Conservation (phyloP, 2,329 filamentous ascomycete species). For the Trichophyton simii region DNA sequence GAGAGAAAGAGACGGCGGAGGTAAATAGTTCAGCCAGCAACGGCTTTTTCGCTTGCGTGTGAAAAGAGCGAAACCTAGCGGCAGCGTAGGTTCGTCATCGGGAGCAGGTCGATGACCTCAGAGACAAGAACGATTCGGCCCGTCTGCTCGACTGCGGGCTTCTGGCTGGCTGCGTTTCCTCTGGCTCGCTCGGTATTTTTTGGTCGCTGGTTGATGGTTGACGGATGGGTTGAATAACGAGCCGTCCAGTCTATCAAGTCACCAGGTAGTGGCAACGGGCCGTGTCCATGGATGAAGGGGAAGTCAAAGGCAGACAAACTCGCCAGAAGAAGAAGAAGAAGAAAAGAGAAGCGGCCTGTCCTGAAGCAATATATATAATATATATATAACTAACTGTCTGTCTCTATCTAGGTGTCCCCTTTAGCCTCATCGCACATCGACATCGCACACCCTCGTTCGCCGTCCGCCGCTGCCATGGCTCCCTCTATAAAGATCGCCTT, state of each 20-base stretch:
- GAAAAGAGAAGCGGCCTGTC: not conserved
- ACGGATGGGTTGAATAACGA: not conserved
- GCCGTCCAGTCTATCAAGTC: not conserved
- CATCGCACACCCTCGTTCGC: not conserved
- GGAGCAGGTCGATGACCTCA: not conserved
- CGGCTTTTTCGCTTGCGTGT: not conserved
- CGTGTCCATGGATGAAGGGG: not conserved
- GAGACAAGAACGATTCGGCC: not conserved
- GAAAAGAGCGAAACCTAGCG: not conserved
- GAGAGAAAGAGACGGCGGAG: not conserved
- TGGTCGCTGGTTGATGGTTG: not conserved
- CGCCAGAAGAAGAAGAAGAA: not conserved
- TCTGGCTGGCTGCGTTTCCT: not conserved
- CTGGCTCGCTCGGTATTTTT: not conserved
- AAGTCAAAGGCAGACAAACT: not conserved
- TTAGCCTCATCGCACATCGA: not conserved
- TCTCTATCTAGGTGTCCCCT: not conserved
- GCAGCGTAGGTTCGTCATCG: not conserved
- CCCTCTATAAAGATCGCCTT: not conserved
- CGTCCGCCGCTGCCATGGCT: not conserved
- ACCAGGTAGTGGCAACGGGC: slow-evolving; percentile 1
- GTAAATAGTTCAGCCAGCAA: not conserved
- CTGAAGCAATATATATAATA: not conserved
- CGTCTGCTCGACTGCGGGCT: not conserved
- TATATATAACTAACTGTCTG: not conserved